Percentiles rank a stretch among this genome's conserved stretches.
phyloP scores from a whole-genome alignment of 345 rosid species.

The Pseudoturritis turrita region DNA sequence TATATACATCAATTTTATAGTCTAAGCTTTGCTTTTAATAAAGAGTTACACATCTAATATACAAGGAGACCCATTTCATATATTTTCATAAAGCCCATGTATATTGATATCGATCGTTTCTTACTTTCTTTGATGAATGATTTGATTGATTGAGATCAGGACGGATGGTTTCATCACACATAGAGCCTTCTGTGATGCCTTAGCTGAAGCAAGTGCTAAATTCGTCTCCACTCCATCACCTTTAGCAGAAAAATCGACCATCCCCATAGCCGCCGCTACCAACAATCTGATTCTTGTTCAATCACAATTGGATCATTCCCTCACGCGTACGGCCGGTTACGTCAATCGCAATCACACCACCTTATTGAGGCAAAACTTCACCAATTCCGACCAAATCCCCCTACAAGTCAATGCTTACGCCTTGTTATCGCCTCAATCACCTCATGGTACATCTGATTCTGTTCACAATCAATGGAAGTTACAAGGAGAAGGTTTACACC shows the following conservation, averaged over 20 bases:
- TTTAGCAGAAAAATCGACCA: conserved; percentile 19
- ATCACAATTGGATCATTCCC: background rate
- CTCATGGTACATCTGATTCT: background rate
- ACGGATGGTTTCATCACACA: conserved; percentile 86
- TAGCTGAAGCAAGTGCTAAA: conserved; percentile 61
- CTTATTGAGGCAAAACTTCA: conserved; percentile 8
- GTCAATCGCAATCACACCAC: conserved; percentile 2
- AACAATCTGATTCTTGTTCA: conserved; percentile 29
- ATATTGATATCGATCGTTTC: background rate
- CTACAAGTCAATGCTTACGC: background rate
- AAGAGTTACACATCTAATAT: background rate
- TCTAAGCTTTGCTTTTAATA: background rate
- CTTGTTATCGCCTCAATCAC: background rate
- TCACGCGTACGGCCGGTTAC: conserved; percentile 19
- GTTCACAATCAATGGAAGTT: background rate
- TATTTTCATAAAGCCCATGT: background rate
- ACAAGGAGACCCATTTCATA: background rate
- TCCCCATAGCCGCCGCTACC: conserved; percentile 11
- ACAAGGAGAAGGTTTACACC: background rate
- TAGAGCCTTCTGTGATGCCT: conserved; percentile 86
- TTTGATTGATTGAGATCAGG: conserved; percentile 40
- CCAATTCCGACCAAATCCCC: background rate
- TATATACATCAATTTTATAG: background rate
- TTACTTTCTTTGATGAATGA: background rate
- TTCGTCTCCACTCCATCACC: conserved; percentile 43